Percentiles rank a stretch among this genome's conserved stretches.
phyloP scores from a whole-genome alignment of 352 stramenopile species.

The Phytophthora fragariae region DNA sequence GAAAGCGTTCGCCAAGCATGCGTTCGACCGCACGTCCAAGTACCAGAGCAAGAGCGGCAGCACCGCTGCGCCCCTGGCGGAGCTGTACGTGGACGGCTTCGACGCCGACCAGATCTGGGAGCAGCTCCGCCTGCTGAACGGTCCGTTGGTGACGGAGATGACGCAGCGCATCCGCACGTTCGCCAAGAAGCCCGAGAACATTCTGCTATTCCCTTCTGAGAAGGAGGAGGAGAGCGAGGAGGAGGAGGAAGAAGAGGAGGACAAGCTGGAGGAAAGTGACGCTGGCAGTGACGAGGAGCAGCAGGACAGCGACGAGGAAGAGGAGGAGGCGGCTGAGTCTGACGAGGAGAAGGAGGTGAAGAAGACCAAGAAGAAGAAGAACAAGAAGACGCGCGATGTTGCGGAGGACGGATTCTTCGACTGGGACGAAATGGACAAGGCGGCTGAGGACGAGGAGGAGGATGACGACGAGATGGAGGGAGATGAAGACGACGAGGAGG shows the following conservation, averaged over 20 bases:
- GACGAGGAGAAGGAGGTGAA: conserved; percentile 40
- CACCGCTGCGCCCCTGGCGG: conserved; percentile 55
- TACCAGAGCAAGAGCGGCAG: conserved; percentile 55
- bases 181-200: conserved; percentile 61
- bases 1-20: conserved; percentile 82
- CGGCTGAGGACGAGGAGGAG: conserved; percentile 76
- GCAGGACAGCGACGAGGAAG: conserved; percentile 41
- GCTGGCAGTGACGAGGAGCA: conserved; percentile 30
- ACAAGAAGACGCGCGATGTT: conserved; percentile 71
- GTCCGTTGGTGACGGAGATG: conserved; percentile 71
- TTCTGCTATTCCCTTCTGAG: conserved; percentile 68
- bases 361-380: conserved; percentile 48
- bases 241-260: conserved; percentile 37
- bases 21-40: conserved; percentile 77
- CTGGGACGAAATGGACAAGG: conserved; percentile 90
- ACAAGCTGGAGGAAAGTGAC: conserved; percentile 37
- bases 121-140: conserved; percentile 86
- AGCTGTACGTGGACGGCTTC: conserved; percentile 86
- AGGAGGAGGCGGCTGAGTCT: conserved; percentile 25
- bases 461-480: conserved; percentile 45
- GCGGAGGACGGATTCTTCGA: conserved; percentile 87
- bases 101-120: conserved; percentile 89
- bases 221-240: conserved; percentile 41
- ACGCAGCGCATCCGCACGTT: conserved; percentile 77
- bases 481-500: conserved; percentile 42